Conservation (phyloP, 768 basidiomycete genomes). For the Lactarius vividus region DNA sequence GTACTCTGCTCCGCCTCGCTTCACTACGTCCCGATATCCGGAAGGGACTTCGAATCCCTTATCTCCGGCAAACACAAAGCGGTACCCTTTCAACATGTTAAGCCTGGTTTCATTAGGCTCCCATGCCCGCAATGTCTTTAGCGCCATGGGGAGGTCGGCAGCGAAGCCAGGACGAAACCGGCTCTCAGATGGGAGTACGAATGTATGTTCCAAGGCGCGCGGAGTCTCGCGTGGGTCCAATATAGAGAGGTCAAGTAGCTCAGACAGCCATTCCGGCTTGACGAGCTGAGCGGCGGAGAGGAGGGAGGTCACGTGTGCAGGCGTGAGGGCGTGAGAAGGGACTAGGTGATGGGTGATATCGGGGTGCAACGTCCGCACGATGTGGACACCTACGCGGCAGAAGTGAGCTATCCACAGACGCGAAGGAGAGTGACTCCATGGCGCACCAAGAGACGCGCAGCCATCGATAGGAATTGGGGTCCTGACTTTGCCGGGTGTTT, state of each 20-base stretch:
- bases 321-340: constrained; percentile 47
- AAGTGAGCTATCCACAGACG: constrained; percentile 1
- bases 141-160: constrained; percentile 43
- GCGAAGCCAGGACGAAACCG: constrained; percentile 62
- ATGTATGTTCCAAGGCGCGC: constrained; percentile 49
- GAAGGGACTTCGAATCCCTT: constrained; percentile 47
- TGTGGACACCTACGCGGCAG: constrained; percentile 48
- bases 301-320: constrained; percentile 55
- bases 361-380: constrained; percentile 44
- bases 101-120: constrained; percentile 63
- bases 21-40: constrained; percentile 53
- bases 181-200: constrained; percentile 47
- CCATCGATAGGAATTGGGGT: constrained; percentile 29
- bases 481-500: constrained; percentile 30
- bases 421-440: neutral
- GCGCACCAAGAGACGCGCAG: constrained; percentile 49
- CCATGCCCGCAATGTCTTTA: constrained; percentile 59
- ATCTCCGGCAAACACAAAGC: constrained; percentile 63
- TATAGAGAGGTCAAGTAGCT: constrained; percentile 53
- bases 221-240: constrained; percentile 35
- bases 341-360: constrained; percentile 66
- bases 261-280: constrained; percentile 64
- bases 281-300: constrained; percentile 58
- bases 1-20: constrained; percentile 56
- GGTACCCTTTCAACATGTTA: constrained; percentile 48